phyloP scores from a whole-genome alignment of 108 stramenopile species.

The Thalassiosira profunda region DNA sequence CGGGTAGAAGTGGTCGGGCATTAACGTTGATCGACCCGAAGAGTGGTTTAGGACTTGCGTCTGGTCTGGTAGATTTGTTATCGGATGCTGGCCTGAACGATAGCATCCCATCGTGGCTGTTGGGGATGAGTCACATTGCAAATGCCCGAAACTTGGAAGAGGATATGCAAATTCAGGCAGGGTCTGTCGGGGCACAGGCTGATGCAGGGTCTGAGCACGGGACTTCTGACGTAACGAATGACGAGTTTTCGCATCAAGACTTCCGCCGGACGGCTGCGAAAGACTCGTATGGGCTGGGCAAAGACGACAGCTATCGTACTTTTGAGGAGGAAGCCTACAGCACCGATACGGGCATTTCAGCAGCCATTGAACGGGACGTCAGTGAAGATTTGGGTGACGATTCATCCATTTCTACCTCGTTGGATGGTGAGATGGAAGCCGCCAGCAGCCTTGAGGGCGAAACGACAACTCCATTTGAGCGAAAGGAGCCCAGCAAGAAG shows the following conservation, averaged over 20 bases:
- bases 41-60: constrained; percentile 16
- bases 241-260: constrained; percentile 34
- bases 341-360: too few species aligned
- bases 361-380: not conserved
- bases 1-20: constrained; percentile 73
- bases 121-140: constrained; percentile 19
- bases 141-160: constrained; percentile 27
- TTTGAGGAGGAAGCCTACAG: constrained; percentile 46
- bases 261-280: constrained; percentile 31
- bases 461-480: not conserved
- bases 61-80: constrained; percentile 24
- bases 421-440: not conserved
- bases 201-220: not conserved
- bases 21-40: constrained; percentile 9
- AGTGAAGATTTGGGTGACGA: not conserved
- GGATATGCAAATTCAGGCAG: constrained; percentile 24
- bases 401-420: not conserved
- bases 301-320: constrained; percentile 27
- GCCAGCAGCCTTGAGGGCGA: not conserved
- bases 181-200: constrained; percentile 4
- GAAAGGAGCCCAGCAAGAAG: constrained; percentile 11
- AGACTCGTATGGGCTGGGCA: constrained; percentile 31
- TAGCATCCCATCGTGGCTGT: constrained; percentile 25
- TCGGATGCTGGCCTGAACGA: constrained; percentile 19
- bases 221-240: constrained; percentile 3